phyloP scores from a whole-genome alignment of 306 rosid species.

The Lathyrus oleraceus region DNA sequence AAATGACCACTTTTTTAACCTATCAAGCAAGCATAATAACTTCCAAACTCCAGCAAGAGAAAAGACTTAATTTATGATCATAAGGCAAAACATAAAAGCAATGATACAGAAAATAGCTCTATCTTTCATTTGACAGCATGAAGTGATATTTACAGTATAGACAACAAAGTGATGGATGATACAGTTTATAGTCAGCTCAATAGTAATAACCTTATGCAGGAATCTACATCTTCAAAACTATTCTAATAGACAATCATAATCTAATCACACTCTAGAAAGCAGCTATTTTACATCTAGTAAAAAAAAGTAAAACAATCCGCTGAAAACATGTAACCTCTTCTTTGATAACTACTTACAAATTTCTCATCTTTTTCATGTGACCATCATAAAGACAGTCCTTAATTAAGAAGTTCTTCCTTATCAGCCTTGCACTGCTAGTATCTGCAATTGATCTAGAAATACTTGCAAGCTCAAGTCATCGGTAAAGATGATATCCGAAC shows the following conservation, averaged over 20 bases:
- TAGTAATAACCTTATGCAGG: neutral
- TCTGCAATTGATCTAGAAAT: slow-evolving; percentile 84
- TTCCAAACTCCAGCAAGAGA: neutral
- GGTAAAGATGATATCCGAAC: slow-evolving; percentile 77
- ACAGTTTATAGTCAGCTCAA: slow-evolving; percentile 27
- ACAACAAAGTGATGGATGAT: slow-evolving; percentile 33
- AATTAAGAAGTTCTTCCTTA: slow-evolving; percentile 20
- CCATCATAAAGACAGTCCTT: slow-evolving; percentile 23
- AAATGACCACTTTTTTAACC: neutral
- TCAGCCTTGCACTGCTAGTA: slow-evolving; percentile 84
- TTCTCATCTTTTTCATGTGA: neutral
- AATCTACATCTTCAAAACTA: slow-evolving; percentile 34
- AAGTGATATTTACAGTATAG: slow-evolving; percentile 33
- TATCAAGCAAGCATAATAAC: neutral
- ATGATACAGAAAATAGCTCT: slow-evolving; percentile 16
- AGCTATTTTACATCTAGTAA: slow-evolving; percentile 35
- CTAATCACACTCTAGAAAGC: slow-evolving; percentile 26
- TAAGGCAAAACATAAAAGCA: slow-evolving; percentile 14
- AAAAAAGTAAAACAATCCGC: slow-evolving; percentile 22
- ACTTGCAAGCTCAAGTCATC: slow-evolving; percentile 93
- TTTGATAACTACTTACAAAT: slow-evolving; percentile 44
- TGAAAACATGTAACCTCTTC: slow-evolving; percentile 33
- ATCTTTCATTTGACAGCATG: slow-evolving; percentile 30
- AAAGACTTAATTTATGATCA: neutral
- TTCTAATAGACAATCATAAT: slow-evolving; percentile 22